Evolutionary conservation across 1,139 yeast genomes (phyloP), one percentile per base, ranked within the genome.

Genomic region (Geotrichum fermentans): DNA sequence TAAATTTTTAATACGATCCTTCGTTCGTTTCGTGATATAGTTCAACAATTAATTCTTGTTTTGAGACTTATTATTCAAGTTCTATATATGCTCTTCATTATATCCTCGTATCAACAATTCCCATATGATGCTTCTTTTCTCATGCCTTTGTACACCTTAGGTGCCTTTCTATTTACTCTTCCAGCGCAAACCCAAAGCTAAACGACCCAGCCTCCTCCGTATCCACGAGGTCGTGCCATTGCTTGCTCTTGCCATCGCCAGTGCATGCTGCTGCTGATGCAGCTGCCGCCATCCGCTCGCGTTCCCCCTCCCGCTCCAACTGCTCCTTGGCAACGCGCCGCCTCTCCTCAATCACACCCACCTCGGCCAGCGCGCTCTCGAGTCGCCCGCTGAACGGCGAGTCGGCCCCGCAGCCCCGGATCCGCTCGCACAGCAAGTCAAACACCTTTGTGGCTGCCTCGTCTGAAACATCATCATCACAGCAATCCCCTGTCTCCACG

Each of bases 131-230:
- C n/a, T n/a, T n/a, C n/a, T n/a, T n/a, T n/a, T n/a, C n/a, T n/a
- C n/a, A n/a, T n/a, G n/a, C n/a, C n/a, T n/a, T n/a, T n/a, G n/a
- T n/a, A n/a, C n/a, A n/a, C n/a, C n/a, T n/a, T n/a, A n/a, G n/a
- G n/a, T n/a, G n/a, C n/a, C n/a, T n/a, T n/a, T n/a, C n/a, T n/a
- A n/a, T n/a, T n/a, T 24, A 6, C 28, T 24, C 28, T 17, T 34
- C 47, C 21, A 34, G 40, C 34, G 52, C 53, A 49, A 64, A 64
- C 10, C 63, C 63, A 52, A 66, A 66, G 14, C 63, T 56, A 52
- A 64, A 63, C 16, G 58, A 52, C 7, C 43, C 22, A 3, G 51
- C 41, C 17, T 56, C 61, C 18, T 56, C 52, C 14, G 55, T 55
- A 28, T 54, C 54, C 14, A 55, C 56, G 34, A 60, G 47, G 24